Base-by-base conservation (phyloP, 441 rosid genomes). In the Lepidium campestre region DNA sequence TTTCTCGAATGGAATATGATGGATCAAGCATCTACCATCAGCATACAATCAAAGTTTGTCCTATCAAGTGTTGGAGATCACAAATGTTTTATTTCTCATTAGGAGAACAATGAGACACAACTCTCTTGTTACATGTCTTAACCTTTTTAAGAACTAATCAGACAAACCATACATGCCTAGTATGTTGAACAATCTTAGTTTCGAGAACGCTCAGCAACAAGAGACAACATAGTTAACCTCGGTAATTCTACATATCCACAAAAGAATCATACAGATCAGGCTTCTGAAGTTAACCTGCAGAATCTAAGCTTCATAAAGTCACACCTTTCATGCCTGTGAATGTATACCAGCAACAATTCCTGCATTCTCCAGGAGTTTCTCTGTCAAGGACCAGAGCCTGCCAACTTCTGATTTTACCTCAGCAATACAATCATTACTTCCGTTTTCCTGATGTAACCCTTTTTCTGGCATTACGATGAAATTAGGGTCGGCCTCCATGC, bases 351-450 rank as follows among this genome's bases (percentile, higher is more conserved):
- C 76, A 47, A 64, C 64, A 58, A 84, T 67, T 47, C 90, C 90
- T 14, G 93, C 90, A 57, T 83, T 82, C 81, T 79, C 79, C 65
- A 88, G 74, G 2, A 90, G 86, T 65, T 75, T 83, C 62, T 88
- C 95, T 5, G 89, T 76, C 80, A 89, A 68, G 32, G 80, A 77
- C 39, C 86, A 82, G 25, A 89, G 80, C 72, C 81, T 78, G 34
- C 54, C 73, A 25, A 92, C 83, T 65, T 79, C 89, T 10, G 82
- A n/a, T 78, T 71, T 69, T n/a, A 88, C 83, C 77, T 88, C 83
- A 1, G 66, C 59, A 5, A 89, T 54, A 66, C 79, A 74, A n/a
- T 77, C 86, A 27, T 70, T 65, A 35, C 52, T 46, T 36, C 31
- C 65, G 37, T 8, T 62, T 52, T 50, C 68, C 22, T 20, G 58